Evolutionary conservation across 768 basidiomycete species (phyloP).

Genomic region (Pulveroboletus sp.): DNA sequence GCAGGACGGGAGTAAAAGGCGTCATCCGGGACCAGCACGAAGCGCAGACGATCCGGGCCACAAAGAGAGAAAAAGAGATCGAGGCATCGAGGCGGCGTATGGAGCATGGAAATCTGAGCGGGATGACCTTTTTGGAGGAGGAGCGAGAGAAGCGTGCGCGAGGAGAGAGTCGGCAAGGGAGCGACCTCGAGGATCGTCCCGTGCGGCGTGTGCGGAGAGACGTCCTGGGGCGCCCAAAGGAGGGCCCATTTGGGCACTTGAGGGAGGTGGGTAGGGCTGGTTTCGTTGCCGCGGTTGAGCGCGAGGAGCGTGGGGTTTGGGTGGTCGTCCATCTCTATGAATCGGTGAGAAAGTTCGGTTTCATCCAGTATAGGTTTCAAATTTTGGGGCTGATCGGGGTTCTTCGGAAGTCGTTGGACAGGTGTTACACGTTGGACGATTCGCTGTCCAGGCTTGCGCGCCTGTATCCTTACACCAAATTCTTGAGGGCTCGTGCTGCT

Average conservation of each 20-base stretch:
- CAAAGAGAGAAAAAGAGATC: constrained; percentile 48
- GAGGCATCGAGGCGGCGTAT: constrained; percentile 50
- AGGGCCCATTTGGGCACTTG: constrained; percentile 69
- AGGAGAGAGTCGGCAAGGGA: constrained; percentile 39
- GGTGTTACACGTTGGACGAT: constrained; percentile 70
- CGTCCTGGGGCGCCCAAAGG: constrained; percentile 44
- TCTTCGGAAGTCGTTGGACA: constrained; percentile 58
- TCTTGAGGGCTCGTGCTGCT: constrained; percentile 74
- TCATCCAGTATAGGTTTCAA: background rate
- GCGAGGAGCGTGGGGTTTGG: constrained; percentile 65
- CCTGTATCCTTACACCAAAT: constrained; percentile 67
- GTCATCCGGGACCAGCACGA: constrained; percentile 81
- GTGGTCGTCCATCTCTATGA: constrained; percentile 86
- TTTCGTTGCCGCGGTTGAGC: constrained; percentile 70
- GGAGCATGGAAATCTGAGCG: constrained; percentile 62
- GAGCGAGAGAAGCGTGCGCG: constrained; percentile 51
- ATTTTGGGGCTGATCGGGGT: constrained; percentile 2
- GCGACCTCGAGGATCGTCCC: constrained; percentile 16
- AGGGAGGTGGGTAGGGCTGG: constrained; percentile 74
- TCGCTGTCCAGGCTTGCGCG: constrained; percentile 64
- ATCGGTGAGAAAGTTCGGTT: constrained; percentile 45
- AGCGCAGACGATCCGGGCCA: constrained; percentile 51
- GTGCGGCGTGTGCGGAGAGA: constrained; percentile 29
- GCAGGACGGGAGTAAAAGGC: constrained; percentile 84
- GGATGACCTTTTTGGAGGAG: constrained; percentile 74